Conservation (phyloP, 192 early-diverging fungal species). For the Mortierella antarctica region DNA sequence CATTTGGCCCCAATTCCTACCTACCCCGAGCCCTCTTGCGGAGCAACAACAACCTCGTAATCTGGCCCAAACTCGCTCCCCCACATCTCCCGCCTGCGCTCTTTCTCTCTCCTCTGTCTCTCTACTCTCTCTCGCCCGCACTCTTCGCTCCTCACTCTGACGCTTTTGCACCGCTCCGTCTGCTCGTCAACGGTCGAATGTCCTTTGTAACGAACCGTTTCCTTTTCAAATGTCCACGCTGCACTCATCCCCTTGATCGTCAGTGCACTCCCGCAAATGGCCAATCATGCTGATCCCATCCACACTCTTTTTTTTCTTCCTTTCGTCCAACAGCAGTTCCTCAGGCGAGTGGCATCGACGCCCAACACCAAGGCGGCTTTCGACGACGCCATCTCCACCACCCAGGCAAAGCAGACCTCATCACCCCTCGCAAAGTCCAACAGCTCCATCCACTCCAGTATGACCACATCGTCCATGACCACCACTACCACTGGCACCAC, state of each 20-base stretch:
- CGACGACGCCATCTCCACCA: conserved; percentile 28
- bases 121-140: background rate
- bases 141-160: background rate
- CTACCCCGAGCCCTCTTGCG: background rate
- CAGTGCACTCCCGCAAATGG: too few relatives aligned
- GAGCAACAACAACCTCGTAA: background rate
- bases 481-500: conserved; percentile 28
- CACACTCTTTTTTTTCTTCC: background rate
- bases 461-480: conserved; percentile 45
- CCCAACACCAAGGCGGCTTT: conserved; percentile 58
- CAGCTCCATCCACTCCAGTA: conserved; percentile 30
- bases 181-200: conserved; percentile 18
- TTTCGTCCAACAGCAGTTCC: conserved; percentile 27
- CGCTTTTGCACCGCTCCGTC: background rate
- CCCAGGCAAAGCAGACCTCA: conserved; percentile 2
- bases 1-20: background rate
- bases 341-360: conserved; percentile 61
- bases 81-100: background rate
- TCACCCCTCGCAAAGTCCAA: conserved; percentile 25
- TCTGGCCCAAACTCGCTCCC: conserved; percentile 8
- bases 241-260: too few relatives aligned
- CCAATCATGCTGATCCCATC: conserved; percentile 5
- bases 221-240: background rate
- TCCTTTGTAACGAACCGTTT: conserved; percentile 24
- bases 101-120: background rate